Evolutionary conservation across 2,329 filamentous ascomycete species (phyloP).

Genomic region (Fusarium clavum): DNA sequence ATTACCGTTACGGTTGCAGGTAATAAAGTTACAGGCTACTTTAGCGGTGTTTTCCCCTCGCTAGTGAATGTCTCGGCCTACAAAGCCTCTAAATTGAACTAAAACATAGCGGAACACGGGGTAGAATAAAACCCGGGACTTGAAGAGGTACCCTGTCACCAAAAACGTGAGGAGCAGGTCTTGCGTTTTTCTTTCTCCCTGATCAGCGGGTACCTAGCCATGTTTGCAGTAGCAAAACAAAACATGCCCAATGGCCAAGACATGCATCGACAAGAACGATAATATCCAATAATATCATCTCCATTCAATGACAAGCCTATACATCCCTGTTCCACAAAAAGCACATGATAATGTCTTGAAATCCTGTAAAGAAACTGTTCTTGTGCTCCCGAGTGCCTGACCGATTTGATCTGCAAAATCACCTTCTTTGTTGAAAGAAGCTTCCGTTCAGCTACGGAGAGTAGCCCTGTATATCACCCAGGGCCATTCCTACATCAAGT

Average conservation of each 20-base stretch:
- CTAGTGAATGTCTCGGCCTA: not conserved
- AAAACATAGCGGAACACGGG: not conserved
- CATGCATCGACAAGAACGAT: not conserved
- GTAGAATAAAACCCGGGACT: not conserved
- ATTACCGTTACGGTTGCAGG: not conserved
- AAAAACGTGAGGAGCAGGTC: fast-evolving
- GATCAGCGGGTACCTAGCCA: not conserved
- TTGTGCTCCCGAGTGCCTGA: not conserved
- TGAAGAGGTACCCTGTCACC: not conserved
- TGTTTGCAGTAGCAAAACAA: not conserved
- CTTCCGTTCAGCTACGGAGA: not conserved
- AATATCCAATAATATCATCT: not conserved
- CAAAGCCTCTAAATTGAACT: not conserved
- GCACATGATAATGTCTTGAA: not conserved
- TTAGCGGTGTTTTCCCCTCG: not conserved
- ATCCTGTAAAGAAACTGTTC: not conserved
- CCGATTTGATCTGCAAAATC: not conserved
- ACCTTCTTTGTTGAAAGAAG: not conserved
- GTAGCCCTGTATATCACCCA: fast-evolving
- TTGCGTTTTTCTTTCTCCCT: not conserved
- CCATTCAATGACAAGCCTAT: not conserved
- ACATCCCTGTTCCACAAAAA: not conserved
- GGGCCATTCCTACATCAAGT: fast-evolving
- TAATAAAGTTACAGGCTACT: not conserved
- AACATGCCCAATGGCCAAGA: not conserved